Evolutionary conservation across 2,329 filamentous ascomycete species (phyloP), one percentile per base, ranked within the genome.

Genomic region (Fulvia fulva): DNA sequence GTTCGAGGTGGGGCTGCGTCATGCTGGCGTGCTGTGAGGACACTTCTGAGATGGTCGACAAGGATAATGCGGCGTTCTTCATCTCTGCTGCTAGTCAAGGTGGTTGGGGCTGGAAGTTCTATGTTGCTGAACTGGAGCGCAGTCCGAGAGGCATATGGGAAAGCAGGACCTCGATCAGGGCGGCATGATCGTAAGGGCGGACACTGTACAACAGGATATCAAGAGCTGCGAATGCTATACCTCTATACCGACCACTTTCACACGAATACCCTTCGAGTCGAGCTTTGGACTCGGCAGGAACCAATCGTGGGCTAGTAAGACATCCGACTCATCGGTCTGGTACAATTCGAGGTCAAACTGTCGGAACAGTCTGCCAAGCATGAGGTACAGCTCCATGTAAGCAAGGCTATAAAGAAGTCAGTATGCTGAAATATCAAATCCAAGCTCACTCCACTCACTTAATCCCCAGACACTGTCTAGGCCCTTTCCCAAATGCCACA

Each of bases 401-500:
- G 66, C 67, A 11, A 68, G 54, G 46, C 57, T 59, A 54, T 34
- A 25, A 23, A 26, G 32, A 28, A 7, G 46, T 49, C 23, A 61
- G 49, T 8, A 23, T n/a, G 3, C 46, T 52, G n/a, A n/a, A n/a
- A n/a, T n/a, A n/a, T n/a, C n/a, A n/a, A n/a, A n/a, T n/a, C n/a
- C n/a, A n/a, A n/a, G 34, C n/a, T 32, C 47, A 63, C 5, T 49
- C 37, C 16, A 61, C 61, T 54, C 57, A 63, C 51, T 69, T 58
- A 37, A 62, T 60, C 14, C 63, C 63, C 63, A 74, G 65, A 68
- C 73, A 63, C 11, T 56, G 59, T 30, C 74, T 65, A 14, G 71
- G 65, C 3, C 73, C 73, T 9, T 70, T 70, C 2, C 70, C 71
- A 57, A 75, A 76, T 0, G 74, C 63, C 12, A 76, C 70, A 43